Evolutionary conservation across 495 filamentous ascomycete species (phyloP), one percentile per base, ranked within the genome.

Genomic region (Aspergillus leporis): DNA sequence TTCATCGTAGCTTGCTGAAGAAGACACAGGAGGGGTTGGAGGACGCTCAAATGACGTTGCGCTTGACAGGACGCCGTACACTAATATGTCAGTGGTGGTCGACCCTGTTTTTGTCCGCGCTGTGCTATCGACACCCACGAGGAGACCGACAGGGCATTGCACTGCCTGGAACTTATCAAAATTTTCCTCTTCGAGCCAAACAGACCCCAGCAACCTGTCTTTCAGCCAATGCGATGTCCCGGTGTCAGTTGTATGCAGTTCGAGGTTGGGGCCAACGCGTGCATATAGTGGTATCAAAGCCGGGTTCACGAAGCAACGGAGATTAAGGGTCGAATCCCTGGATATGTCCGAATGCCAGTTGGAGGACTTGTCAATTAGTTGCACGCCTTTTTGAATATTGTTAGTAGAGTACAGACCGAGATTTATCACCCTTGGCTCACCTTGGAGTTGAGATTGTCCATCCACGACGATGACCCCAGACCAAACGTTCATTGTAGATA

Each of bases 1-100:
- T 5, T 62, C 61, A 32, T 68, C 66, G 10, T 62, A 65, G 7
- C 66, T 68, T 38, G 69, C 67, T 1, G 74, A 77, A 2, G 77
- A 79, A 5, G 76, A 83, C 30, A 69, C 66, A 12, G 81, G 78
- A 5, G 82, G 80, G 19, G 81, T 80, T 6, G 78, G 81, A 32
- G 70, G 75, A 23, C 72, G 70, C 31, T 70, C 61, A 36, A 62
- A 66, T 5, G 66, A 65, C 21, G 66, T 60, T 7, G 61, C 48
- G 53, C 60, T 70, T 10, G 72, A 75, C 43, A 80, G 41, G 13
- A 78, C 65, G 38, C 75, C 83, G 53, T 86, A 86, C 23, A 88
- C 69, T 22, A 88, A 64, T 8, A 88, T 58, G 55, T 86, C 83
- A 12, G 84, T 81, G 4, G 78, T 69, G 14, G 62, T 53, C 12